Evolutionary conservation across 73 alveolate species (phyloP).

Genomic region (Symbiodinium pilosum): DNA sequence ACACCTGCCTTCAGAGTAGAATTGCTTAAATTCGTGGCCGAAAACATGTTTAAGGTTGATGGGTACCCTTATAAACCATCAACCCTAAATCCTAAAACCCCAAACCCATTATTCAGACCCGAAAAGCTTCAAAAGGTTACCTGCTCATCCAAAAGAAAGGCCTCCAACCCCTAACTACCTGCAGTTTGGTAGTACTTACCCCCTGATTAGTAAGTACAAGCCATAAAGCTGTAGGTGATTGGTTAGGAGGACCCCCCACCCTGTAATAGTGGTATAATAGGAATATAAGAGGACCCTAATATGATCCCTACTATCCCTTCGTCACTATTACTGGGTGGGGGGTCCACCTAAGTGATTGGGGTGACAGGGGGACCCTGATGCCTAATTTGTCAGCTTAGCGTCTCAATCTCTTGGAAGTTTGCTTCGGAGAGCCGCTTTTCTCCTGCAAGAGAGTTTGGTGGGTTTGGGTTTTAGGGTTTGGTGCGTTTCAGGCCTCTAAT

Average conservation of each 20-base stretch:
- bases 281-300: neutral
- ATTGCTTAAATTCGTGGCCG: no score
- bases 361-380: no score
- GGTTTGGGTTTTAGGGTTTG: neutral
- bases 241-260: neutral
- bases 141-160: neutral
- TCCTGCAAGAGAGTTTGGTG: neutral
- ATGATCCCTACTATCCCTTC: neutral
- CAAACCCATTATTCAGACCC: neutral
- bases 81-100: neutral
- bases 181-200: neutral
- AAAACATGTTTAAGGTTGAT: no score
- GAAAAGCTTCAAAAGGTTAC: neutral
- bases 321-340: no score
- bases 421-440: constrained; percentile 96
- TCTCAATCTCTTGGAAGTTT: constrained; percentile 95
- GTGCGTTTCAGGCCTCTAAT: neutral
- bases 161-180: neutral
- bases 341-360: neutral
- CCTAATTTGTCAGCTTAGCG: neutral
- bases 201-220: neutral
- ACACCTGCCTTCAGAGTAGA: no score
- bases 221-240: neutral
- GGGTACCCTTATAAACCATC: neutral
- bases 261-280: neutral